phyloP scores from a whole-genome alignment of 2,329 filamentous ascomycete genomes.

The Penicillium palitans region DNA sequence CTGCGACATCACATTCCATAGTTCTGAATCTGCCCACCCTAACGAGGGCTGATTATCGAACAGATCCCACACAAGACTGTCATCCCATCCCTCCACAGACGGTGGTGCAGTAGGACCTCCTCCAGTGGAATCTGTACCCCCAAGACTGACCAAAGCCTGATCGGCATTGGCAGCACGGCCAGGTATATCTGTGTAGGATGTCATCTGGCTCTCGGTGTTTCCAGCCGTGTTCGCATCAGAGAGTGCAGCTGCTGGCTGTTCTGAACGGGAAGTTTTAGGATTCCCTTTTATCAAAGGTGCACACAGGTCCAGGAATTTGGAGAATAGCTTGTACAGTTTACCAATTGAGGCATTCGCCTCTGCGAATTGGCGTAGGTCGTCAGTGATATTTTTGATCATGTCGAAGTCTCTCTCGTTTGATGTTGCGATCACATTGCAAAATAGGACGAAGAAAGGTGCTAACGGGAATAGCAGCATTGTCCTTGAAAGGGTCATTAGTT shows the following conservation, averaged over 20 bases:
- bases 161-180: not conserved
- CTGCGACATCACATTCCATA: slow-evolving; percentile 23
- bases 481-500: slow-evolving; percentile 8
- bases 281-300: slow-evolving; percentile 19
- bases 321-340: slow-evolving; percentile 24
- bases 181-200: slow-evolving; percentile 7
- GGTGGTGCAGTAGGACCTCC: slow-evolving; percentile 1
- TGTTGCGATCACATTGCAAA: slow-evolving; percentile 28
- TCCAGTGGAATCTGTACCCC: not conserved
- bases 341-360: slow-evolving; percentile 24
- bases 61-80: slow-evolving; percentile 28
- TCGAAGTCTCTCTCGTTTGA: slow-evolving; percentile 23
- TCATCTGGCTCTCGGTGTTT: not conserved
- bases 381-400: slow-evolving; percentile 27
- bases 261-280: not conserved
- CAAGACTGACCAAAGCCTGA: slow-evolving; percentile 2
- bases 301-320: slow-evolving; percentile 26
- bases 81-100: slow-evolving; percentile 24
- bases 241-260: not conserved
- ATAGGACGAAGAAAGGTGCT: slow-evolving; percentile 25
- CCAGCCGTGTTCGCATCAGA: not conserved
- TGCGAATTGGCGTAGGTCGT: slow-evolving; percentile 23
- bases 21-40: slow-evolving; percentile 26
- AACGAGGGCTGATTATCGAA: slow-evolving; percentile 28
- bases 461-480: slow-evolving; percentile 27